Percentiles rank a stretch among this genome's conserved stretches.
These are phyloP conservation scores for Zasmidium angulare DNA, from an alignment of 2,329 filamentous ascomycete genomes.

Conservation along the genomic window DNA sequence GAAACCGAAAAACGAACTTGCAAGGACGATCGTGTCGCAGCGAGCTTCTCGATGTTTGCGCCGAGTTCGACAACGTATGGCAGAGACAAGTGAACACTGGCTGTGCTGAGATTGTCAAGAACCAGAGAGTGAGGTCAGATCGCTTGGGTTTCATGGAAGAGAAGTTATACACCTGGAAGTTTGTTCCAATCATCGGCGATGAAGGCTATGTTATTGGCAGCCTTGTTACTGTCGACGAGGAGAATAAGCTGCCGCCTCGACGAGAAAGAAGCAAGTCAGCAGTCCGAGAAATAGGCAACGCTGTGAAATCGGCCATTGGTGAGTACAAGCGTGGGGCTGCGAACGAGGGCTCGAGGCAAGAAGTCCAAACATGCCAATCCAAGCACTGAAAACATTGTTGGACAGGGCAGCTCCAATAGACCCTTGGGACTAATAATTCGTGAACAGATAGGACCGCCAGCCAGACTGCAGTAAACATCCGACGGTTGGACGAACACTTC, in stretches of 20 bases:
- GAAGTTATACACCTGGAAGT: slow-evolving; percentile 18
- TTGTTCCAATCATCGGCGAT: slow-evolving; percentile 20
- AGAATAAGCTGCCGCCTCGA: slow-evolving; percentile 16
- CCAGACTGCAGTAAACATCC: slow-evolving; percentile 15
- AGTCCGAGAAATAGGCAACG: slow-evolving; percentile 16
- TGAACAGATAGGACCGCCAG: slow-evolving; percentile 5
- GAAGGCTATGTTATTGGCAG: slow-evolving; percentile 16
- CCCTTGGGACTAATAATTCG: background rate
- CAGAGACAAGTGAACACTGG: slow-evolving; percentile 12
- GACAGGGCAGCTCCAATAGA: too few relatives aligned
- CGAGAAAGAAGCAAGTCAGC: slow-evolving; percentile 19
- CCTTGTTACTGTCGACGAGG: slow-evolving; percentile 18
- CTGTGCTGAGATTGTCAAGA: slow-evolving; percentile 8
- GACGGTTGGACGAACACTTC: slow-evolving; percentile 18
- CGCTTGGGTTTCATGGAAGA: slow-evolving; percentile 23
- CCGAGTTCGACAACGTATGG: slow-evolving; percentile 13
- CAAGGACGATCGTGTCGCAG: slow-evolving; percentile 15
- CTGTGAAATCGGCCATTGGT: slow-evolving; percentile 15
- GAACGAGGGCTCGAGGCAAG: too few relatives aligned
- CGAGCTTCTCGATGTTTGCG: slow-evolving; percentile 14
- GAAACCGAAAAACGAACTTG: slow-evolving; percentile 14
- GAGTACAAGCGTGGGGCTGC: too few relatives aligned
- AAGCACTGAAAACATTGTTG: too few relatives aligned
- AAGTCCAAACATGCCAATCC: too few relatives aligned
- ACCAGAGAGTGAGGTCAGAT: slow-evolving; percentile 20